Evolutionary conservation across 2,329 filamentous ascomycete genomes (phyloP).

Genomic region (Pseudogymnoascus sp.): DNA sequence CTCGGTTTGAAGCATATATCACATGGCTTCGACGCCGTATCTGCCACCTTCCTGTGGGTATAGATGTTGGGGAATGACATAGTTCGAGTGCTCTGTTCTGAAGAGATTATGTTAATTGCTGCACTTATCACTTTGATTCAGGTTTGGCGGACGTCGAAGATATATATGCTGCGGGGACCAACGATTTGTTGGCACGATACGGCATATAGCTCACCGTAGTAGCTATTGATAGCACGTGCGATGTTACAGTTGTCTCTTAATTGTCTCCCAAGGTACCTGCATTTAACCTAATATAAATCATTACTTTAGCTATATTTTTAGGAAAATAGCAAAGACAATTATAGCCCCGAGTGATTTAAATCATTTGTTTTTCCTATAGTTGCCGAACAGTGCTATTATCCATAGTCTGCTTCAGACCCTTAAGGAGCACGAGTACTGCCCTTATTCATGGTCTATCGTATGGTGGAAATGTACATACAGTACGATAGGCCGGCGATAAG

Average conservation of each 20-base stretch:
- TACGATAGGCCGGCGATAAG: constrained; percentile 3
- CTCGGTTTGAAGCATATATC: constrained; percentile 88
- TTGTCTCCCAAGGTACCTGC: not conserved
- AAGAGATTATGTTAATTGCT: not conserved
- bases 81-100: not conserved
- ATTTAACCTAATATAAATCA: not conserved
- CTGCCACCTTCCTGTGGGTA: constrained; percentile 77
- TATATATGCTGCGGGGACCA: not conserved
- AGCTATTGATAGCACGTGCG: not conserved
- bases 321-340: not conserved
- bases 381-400: not conserved
- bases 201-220: constrained; percentile 2
- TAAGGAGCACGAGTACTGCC: not conserved
- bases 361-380: not conserved
- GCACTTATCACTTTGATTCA: not conserved
- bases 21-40: constrained; percentile 74
- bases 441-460: not conserved
- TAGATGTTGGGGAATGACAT: constrained; percentile 65
- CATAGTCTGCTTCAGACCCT: not conserved
- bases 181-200: constrained; percentile 1
- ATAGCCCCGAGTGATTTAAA: not conserved
- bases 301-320: not conserved
- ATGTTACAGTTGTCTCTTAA: not conserved
- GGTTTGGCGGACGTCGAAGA: not conserved
- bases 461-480: not conserved